Percentiles rank a stretch among this genome's conserved stretches.
These are phyloP conservation scores for Ophiostoma triangulosporum DNA, from an alignment of 2,329 filamentous ascomycete genomes.

Conservation along the genomic window DNA sequence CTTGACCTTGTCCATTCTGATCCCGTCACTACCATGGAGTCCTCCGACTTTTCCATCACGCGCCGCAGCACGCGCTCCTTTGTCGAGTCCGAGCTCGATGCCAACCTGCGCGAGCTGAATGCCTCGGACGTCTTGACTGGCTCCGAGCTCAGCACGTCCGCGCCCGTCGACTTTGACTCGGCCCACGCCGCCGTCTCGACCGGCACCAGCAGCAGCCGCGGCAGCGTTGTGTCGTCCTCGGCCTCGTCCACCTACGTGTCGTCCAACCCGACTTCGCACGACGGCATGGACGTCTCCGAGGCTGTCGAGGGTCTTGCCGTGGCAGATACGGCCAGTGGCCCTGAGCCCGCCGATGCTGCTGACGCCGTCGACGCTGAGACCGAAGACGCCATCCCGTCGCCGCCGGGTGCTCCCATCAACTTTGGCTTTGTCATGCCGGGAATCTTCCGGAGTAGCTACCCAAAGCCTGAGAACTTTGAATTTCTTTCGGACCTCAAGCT, in stretches of 20 bases:
- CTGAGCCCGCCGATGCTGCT: not conserved
- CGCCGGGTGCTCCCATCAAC: slow-evolving; percentile 43
- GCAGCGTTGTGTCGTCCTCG: slow-evolving; percentile 8
- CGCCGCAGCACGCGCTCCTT: slow-evolving; percentile 13
- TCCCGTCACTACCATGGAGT: not conserved
- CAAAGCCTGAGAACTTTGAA: slow-evolving; percentile 52
- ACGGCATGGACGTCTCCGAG: not conserved
- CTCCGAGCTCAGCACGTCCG: not conserved
- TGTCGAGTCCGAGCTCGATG: slow-evolving; percentile 12
- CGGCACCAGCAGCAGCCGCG: slow-evolving; percentile 8
- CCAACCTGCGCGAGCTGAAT: slow-evolving; percentile 9
- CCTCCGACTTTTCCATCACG: slow-evolving; percentile 8
- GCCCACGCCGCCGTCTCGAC: not conserved
- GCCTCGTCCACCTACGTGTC: slow-evolving; percentile 6
- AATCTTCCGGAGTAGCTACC: slow-evolving; percentile 74
- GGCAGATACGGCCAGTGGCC: not conserved
- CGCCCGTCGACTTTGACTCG: not conserved
- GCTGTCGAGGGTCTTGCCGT: not conserved
- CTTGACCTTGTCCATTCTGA: not conserved
- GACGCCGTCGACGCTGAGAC: not conserved
- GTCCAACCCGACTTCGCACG: not conserved
- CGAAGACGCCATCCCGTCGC: not conserved
- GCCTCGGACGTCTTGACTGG: not conserved
- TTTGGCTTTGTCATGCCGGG: slow-evolving; percentile 63
- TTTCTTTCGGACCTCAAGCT: slow-evolving; percentile 56